phyloP scores from a whole-genome alignment of 495 filamentous ascomycete species.

The Penicillium daleae region DNA sequence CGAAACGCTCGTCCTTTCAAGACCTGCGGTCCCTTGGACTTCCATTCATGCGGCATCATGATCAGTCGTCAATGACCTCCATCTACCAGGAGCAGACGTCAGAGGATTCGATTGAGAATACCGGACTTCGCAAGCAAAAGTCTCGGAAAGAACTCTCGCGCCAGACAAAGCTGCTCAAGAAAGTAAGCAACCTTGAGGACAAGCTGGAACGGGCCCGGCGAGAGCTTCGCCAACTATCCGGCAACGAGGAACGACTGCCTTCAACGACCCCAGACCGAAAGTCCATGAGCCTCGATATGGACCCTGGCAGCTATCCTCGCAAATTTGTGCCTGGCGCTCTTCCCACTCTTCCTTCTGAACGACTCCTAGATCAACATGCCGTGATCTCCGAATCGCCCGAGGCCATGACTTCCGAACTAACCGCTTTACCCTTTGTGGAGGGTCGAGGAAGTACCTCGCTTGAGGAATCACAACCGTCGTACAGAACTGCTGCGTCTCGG shows the following conservation, averaged over 20 bases:
- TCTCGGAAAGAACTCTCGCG: slow-evolving; percentile 65
- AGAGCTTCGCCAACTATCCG: slow-evolving; percentile 56
- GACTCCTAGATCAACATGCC: slow-evolving; percentile 47
- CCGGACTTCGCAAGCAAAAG: slow-evolving; percentile 50
- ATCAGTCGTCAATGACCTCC: slow-evolving; percentile 3
- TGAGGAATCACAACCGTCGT: slow-evolving; percentile 13
- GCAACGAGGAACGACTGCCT: slow-evolving; percentile 42
- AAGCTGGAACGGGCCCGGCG: slow-evolving; percentile 62
- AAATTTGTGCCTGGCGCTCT: slow-evolving; percentile 60
- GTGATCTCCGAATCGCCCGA: slow-evolving; percentile 13
- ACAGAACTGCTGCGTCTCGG: slow-evolving; percentile 14
- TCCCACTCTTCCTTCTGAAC: slow-evolving; percentile 63
- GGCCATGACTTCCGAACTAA: slow-evolving; percentile 10
- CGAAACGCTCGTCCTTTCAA: slow-evolving; percentile 43
- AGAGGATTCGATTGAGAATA: slow-evolving; percentile 32
- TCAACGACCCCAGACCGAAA: slow-evolving; percentile 24
- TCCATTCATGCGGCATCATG: slow-evolving; percentile 31
- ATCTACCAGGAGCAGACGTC: slow-evolving; percentile 29
- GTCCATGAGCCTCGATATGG: slow-evolving; percentile 36
- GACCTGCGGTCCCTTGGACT: slow-evolving; percentile 45
- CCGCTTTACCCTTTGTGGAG: slow-evolving; percentile 26
- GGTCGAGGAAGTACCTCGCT: slow-evolving; percentile 19
- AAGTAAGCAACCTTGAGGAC: slow-evolving; percentile 66
- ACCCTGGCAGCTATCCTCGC: slow-evolving; percentile 42
- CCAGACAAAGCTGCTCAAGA: slow-evolving; percentile 64